Base-by-base conservation (phyloP, 495 filamentous ascomycete species). In the Apodospora peruviana region DNA sequence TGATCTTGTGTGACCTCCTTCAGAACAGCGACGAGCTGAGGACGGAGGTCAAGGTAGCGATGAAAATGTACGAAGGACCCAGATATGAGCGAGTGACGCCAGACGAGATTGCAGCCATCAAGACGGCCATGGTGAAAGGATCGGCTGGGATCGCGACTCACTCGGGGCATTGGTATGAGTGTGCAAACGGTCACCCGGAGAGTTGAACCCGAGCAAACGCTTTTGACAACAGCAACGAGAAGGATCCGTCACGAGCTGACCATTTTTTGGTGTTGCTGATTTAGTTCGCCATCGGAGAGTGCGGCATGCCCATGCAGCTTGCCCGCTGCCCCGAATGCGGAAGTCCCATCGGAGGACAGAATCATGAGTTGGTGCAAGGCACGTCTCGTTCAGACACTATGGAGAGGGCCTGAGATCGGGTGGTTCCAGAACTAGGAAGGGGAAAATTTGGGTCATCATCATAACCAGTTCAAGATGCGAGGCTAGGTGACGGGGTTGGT, bases 201-300 rank as follows among this genome's bases (percentile, higher is more conserved):
- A 52, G 61, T 55, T 46, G 4, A 5, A 2, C 32, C 32, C 16
- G 11, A n/a, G 11, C 32, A 2, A 7, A 2, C 16, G 32, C 2
- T 35, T 7, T 35, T 35, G 32, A 10, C 11, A n/a, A 11, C 5
- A 11, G 2, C 2, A 11, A 11, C 2, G 32, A 2, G 2, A n/a
- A n/a, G n/a, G n/a, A n/a, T 7, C 1, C 16, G 16, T 35, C 11
- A 7, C 2, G 11, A 7, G 32, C 2, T 35, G 32, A 10, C 16
- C 11, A 35, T n/a, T n/a, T 11, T 35, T 10, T 32, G 32, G 16
- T 38, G 1, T 7, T 16, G 16, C 16, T 16, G 1, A 38, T 2
- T 38, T 38, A 38, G 17, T 90, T 90, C 55, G 84, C 84, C 0
- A 68, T 88, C 29, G 85, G 86, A 0, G 79, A 89, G 51, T 91